Evolutionary conservation across 2,329 filamentous ascomycete genomes (phyloP).

Genomic region (Colletotrichum graminicola): DNA sequence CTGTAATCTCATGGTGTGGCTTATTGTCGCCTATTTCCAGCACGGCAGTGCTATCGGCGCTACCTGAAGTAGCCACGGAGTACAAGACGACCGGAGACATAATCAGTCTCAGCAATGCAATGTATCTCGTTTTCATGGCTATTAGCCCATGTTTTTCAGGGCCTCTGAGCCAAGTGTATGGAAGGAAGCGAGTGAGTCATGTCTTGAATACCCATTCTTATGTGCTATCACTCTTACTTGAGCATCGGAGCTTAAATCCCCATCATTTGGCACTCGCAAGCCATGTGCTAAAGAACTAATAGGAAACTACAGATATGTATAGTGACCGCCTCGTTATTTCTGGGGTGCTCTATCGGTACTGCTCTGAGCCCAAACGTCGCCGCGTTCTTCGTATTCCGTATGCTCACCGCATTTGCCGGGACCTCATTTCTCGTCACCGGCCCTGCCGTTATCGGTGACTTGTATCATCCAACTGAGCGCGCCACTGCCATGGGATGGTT

Average conservation of each 20-base stretch:
- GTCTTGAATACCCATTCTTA: neutral
- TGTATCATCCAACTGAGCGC: slow-evolving; percentile 71
- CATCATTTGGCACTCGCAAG: neutral
- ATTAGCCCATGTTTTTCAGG: slow-evolving; percentile 75
- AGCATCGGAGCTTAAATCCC: no score
- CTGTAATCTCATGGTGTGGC: slow-evolving; percentile 78
- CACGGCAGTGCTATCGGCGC: slow-evolving; percentile 78
- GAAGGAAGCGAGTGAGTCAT: slow-evolving; percentile 59
- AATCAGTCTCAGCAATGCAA: slow-evolving; percentile 73
- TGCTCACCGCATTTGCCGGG: slow-evolving; percentile 78
- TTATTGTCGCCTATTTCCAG: slow-evolving; percentile 82
- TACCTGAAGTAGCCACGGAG: slow-evolving; percentile 77
- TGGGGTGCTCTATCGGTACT: slow-evolving; percentile 73
- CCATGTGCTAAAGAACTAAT: slow-evolving; percentile 1
- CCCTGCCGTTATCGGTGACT: slow-evolving; percentile 69
- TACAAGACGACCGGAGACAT: slow-evolving; percentile 75
- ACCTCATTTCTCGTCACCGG: slow-evolving; percentile 77
- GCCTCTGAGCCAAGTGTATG: slow-evolving; percentile 71
- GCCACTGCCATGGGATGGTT: slow-evolving; percentile 77
- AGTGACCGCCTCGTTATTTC: slow-evolving; percentile 61
- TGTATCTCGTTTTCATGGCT: slow-evolving; percentile 82
- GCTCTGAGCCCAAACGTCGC: slow-evolving; percentile 75
- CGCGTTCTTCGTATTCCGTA: slow-evolving; percentile 76
- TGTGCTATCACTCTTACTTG: neutral
- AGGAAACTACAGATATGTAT: slow-evolving; percentile 39